Evolutionary conservation across 345 rosid genomes (phyloP).

Genomic region (Dimocarpus longan): DNA sequence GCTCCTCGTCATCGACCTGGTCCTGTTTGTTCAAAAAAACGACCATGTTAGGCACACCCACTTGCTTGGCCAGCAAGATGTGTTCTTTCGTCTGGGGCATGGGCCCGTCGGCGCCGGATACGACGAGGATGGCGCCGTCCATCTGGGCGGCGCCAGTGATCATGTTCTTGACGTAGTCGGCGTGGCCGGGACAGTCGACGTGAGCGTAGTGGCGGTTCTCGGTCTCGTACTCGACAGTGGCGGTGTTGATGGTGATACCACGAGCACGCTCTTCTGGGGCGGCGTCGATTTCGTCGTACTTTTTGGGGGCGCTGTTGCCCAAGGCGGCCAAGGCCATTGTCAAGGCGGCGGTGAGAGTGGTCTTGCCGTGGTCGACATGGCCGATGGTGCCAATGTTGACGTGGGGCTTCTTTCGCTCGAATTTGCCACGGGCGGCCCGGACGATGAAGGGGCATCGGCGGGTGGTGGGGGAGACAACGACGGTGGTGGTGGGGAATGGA

Average conservation of each 20-base stretch:
- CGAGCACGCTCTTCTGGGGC: slow-evolving; percentile 95
- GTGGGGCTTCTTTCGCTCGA: slow-evolving; percentile 95
- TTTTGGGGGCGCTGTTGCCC: slow-evolving; percentile 72
- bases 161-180: slow-evolving; percentile 92
- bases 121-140: slow-evolving; percentile 92
- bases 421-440: slow-evolving; percentile 87
- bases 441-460: slow-evolving; percentile 54
- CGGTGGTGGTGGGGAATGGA: slow-evolving; percentile 40
- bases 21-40: slow-evolving; percentile 91
- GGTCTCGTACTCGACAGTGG: slow-evolving; percentile 91
- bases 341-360: slow-evolving; percentile 83
- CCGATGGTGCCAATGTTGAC: slow-evolving; percentile 93
- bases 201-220: slow-evolving; percentile 91
- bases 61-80: slow-evolving; percentile 81
- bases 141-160: slow-evolving; percentile 89
- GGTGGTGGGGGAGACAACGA: slow-evolving; percentile 12
- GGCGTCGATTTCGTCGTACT: slow-evolving; percentile 92
- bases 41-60: slow-evolving; percentile 90
- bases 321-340: slow-evolving; percentile 87
- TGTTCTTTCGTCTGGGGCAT: slow-evolving; percentile 97
- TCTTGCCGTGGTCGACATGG: slow-evolving; percentile 96
- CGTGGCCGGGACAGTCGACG: slow-evolving; percentile 92
- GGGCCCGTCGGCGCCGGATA: slow-evolving; percentile 86
- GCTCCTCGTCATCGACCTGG: slow-evolving; percentile 90
- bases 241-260: slow-evolving; percentile 92